Conservation (phyloP, 805 yeast species). For the Saccharomycopsis babjevae region DNA sequence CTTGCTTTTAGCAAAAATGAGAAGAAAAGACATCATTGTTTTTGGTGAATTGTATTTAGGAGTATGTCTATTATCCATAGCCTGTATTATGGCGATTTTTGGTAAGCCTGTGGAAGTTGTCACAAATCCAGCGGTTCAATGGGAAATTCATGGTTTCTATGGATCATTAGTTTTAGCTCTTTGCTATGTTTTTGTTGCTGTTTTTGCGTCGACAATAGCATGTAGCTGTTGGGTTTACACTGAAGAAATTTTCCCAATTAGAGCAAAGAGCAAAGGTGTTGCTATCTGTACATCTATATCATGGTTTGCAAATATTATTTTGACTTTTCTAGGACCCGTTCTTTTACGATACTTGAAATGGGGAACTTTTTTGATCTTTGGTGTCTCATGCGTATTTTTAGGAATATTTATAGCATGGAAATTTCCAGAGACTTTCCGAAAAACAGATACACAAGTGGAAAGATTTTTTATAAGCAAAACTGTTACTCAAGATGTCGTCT, state of each 20-base stretch:
- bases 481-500: constrained; percentile 9
- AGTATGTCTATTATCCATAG: constrained; percentile 28
- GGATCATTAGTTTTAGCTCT: constrained; percentile 37
- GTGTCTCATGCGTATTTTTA: constrained; percentile 27
- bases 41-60: constrained; percentile 34
- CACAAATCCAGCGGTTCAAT: constrained; percentile 28
- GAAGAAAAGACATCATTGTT: constrained; percentile 38
- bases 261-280: constrained; percentile 37
- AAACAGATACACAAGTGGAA: constrained; percentile 23
- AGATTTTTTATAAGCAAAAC: constrained; percentile 5
- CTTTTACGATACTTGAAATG: constrained; percentile 28
- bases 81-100: constrained; percentile 27
- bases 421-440: constrained; percentile 37
- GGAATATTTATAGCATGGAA: constrained; percentile 24
- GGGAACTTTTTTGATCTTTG: constrained; percentile 33
- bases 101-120: constrained; percentile 27
- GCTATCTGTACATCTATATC: constrained; percentile 37
- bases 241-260: constrained; percentile 37
- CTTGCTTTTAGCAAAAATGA: constrained; percentile 31
- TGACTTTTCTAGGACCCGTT: constrained; percentile 33
- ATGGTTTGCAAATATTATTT: constrained; percentile 32
- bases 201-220: constrained; percentile 36
- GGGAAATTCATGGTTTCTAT: constrained; percentile 29
- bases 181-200: constrained; percentile 35
- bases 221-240: constrained; percentile 42